Conservation (phyloP, 331 rosid species). For the Cydonia oblonga region DNA sequence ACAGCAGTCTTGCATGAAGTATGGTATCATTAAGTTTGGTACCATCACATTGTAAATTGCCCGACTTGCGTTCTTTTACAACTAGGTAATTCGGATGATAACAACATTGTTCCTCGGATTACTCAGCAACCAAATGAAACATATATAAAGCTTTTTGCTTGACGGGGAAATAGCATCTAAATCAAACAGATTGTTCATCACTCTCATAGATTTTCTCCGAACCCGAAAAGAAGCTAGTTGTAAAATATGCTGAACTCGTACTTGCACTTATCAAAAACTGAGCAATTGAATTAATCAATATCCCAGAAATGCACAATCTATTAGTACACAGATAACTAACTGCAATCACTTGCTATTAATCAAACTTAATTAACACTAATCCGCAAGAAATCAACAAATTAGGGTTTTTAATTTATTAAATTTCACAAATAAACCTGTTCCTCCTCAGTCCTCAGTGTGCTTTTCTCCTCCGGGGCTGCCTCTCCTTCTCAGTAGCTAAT, state of each 20-base stretch:
- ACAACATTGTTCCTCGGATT: not conserved
- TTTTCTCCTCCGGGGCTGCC: slow-evolving; percentile 57
- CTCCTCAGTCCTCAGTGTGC: slow-evolving; percentile 38
- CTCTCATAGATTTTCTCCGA: not conserved
- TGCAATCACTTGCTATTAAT: not conserved
- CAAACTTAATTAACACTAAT: not conserved
- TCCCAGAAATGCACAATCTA: not conserved
- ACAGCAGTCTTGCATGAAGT: not conserved
- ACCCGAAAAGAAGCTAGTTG: not conserved
- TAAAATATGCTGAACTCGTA: not conserved
- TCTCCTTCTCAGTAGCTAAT: slow-evolving; percentile 68
- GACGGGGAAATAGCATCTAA: not conserved
- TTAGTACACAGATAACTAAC: not conserved
- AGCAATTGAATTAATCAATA: not conserved
- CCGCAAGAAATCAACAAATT: slow-evolving; percentile 14
- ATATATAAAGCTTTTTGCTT: not conserved
- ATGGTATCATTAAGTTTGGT: not conserved
- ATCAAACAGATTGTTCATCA: not conserved
- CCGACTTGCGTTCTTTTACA: not conserved
- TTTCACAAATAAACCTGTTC: slow-evolving; percentile 1
- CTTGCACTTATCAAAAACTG: not conserved
- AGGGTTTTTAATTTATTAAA: slow-evolving; percentile 24
- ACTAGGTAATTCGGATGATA: not conserved
- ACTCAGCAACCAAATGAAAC: not conserved
- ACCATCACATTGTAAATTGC: not conserved